Conservation (phyloP, 495 filamentous ascomycete genomes). For the Hapsidospora chrysogenum region DNA sequence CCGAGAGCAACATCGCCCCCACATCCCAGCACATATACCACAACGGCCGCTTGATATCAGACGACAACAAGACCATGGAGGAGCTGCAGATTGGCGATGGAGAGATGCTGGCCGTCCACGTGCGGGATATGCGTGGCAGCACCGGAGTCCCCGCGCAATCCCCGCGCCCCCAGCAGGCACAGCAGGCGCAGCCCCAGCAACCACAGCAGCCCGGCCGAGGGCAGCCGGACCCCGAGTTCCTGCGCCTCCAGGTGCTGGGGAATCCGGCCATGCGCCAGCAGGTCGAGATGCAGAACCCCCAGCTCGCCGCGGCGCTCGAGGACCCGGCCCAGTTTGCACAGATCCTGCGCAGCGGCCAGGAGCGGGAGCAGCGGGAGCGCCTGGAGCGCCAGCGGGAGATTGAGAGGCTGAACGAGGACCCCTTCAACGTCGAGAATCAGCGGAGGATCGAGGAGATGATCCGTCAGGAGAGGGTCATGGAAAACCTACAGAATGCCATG, state of each 20-base stretch:
- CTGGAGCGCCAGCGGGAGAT: constrained; percentile 67
- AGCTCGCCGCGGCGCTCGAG: constrained; percentile 61
- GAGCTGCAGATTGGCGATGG: constrained; percentile 73
- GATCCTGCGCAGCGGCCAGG: constrained; percentile 44
- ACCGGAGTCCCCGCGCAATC: constrained; percentile 17
- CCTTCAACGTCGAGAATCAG: constrained; percentile 82
- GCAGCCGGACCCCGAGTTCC: constrained; percentile 57
- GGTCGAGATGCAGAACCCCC: constrained; percentile 50
- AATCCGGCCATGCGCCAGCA: constrained; percentile 55
- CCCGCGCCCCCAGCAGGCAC: constrained; percentile 9
- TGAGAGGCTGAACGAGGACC: constrained; percentile 63
- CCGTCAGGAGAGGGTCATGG: constrained; percentile 77
- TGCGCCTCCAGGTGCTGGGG: constrained; percentile 66
- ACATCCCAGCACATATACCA: constrained; percentile 62
- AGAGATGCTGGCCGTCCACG: constrained; percentile 81
- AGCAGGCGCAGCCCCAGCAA: constrained; percentile 9
- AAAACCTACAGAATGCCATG: constrained; percentile 88
- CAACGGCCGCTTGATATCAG: constrained; percentile 67
- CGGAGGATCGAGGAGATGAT: constrained; percentile 94
- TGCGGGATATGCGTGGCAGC: constrained; percentile 36
- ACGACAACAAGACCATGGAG: constrained; percentile 62
- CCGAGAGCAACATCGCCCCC: constrained; percentile 33
- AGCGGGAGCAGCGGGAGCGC: constrained; percentile 51
- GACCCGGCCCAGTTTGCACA: constrained; percentile 60
- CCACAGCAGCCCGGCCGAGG: constrained; percentile 20